Evolutionary conservation across 192 early-diverging fungal genomes (phyloP).

Genomic region (Podila minutissima): DNA sequence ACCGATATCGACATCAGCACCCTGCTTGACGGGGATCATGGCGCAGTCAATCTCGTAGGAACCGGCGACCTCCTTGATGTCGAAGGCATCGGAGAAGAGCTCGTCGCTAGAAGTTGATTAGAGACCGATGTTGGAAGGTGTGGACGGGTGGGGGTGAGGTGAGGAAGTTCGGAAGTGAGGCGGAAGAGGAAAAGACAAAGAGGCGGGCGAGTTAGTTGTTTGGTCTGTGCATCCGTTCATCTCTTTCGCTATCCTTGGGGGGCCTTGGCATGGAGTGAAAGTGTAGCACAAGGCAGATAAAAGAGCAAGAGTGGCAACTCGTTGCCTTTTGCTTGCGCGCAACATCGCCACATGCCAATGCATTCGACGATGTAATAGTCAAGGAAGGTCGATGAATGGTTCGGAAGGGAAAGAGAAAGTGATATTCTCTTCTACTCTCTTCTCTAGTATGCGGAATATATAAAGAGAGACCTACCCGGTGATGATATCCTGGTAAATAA

Average conservation of each 20-base stretch:
- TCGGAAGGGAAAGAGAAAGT: not conserved
- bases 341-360: too few species aligned
- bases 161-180: not conserved
- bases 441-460: not conserved
- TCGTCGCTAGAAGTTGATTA: conserved; percentile 71
- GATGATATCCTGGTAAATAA: conserved; percentile 75
- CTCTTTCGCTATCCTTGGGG: not conserved
- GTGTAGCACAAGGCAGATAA: not conserved
- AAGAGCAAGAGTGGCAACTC: not conserved
- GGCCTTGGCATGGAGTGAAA: not conserved
- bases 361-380: not conserved
- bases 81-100: conserved; percentile 90
- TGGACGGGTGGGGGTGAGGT: conserved; percentile 2
- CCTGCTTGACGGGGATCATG: conserved; percentile 64
- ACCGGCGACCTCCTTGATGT: conserved; percentile 71
- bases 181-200: not conserved
- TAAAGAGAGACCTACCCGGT: conserved; percentile 57
- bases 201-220: not conserved
- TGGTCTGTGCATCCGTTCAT: not conserved
- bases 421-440: not conserved
- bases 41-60: conserved; percentile 83
- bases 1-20: conserved; percentile 86
- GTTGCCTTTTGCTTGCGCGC: not conserved
- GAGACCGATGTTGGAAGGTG: not conserved
- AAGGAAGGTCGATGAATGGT: not conserved